phyloP scores from a whole-genome alignment of 768 basidiomycete genomes.

The Pulveroboletus sp. region DNA sequence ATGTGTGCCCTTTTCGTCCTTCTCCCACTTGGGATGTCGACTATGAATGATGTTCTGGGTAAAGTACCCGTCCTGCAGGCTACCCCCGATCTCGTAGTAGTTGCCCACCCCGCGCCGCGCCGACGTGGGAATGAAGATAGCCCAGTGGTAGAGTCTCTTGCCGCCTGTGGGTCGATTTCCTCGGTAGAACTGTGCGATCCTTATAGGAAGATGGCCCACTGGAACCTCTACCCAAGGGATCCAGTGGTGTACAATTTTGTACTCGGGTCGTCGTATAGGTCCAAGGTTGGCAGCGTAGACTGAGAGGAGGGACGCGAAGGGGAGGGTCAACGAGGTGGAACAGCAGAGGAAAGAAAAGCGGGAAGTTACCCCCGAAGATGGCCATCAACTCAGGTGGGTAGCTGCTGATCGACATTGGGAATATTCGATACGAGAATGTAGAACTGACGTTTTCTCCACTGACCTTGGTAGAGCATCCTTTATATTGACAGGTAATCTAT shows the following conservation, averaged over 20 bases:
- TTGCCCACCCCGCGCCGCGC: not conserved
- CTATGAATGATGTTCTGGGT: constrained; percentile 12
- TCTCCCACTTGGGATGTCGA: constrained; percentile 13
- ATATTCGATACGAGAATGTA: no score
- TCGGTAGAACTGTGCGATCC: constrained; percentile 12
- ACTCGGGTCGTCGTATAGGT: not conserved
- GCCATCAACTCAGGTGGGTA: no score
- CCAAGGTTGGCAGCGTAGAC: constrained; percentile 8
- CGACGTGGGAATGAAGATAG: constrained; percentile 22
- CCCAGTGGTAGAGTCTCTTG: constrained; percentile 9
- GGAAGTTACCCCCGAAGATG: no score
- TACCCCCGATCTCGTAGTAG: constrained; percentile 15
- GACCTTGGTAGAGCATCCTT: no score
- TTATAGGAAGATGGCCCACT: constrained; percentile 10
- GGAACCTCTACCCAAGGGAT: constrained; percentile 8
- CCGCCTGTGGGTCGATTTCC: constrained; percentile 1
- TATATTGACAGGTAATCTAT: no score
- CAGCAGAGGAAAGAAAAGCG: no score
- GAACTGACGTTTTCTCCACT: no score
- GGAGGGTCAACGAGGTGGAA: not conserved
- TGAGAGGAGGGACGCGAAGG: not conserved
- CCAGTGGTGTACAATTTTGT: constrained; percentile 5
- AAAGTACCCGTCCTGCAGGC: constrained; percentile 9
- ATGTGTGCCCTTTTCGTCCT: constrained; percentile 10
- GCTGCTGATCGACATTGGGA: no score